Conservation (phyloP, 257 asterid genomes). For the Lavandula angustifolia region DNA sequence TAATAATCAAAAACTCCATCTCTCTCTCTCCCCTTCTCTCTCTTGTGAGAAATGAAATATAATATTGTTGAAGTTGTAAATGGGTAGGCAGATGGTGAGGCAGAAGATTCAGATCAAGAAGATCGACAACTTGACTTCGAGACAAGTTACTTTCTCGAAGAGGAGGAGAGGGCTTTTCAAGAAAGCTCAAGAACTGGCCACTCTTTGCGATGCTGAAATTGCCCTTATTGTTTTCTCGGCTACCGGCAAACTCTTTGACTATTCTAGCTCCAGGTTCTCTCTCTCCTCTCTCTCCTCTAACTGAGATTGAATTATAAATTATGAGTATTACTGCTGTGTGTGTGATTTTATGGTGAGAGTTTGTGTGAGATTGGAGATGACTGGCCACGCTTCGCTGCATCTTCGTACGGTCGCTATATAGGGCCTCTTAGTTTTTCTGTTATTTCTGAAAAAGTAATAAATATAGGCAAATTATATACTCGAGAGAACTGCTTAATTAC, state of each 20-base stretch:
- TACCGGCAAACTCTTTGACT: conserved; percentile 72
- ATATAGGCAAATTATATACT: background rate
- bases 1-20: conserved; percentile 16
- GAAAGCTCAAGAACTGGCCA: conserved; percentile 77
- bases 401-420: background rate
- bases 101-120: conserved; percentile 78
- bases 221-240: conserved; percentile 86
- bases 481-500: background rate
- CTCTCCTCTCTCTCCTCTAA: conserved; percentile 22
- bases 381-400: background rate
- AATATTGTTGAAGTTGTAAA: background rate
- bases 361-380: too few species aligned
- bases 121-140: conserved; percentile 71
- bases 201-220: conserved; percentile 78
- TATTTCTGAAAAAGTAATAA: background rate
- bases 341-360: background rate
- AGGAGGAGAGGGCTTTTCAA: conserved; percentile 90
- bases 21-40: conserved; percentile 5
- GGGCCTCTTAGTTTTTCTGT: background rate
- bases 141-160: conserved; percentile 83
- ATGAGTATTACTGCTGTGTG: too few species aligned
- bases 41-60: background rate
- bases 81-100: conserved; percentile 55
- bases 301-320: too few species aligned
- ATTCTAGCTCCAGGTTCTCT: conserved; percentile 57